Conservation (phyloP, 306 rosid genomes). For the Echinosophora koreensis region DNA sequence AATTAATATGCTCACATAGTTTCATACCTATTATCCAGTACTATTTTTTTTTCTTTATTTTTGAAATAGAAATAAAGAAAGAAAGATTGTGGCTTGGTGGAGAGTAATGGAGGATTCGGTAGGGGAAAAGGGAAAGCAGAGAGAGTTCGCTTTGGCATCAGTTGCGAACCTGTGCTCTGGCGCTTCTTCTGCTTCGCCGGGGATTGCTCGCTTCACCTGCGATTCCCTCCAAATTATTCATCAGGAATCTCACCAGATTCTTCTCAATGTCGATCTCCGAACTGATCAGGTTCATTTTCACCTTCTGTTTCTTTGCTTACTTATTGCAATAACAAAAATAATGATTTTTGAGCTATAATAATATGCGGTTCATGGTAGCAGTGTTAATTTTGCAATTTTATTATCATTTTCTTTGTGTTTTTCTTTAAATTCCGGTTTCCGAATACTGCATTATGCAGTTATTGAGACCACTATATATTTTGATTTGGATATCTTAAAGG, state of each 20-base stretch:
- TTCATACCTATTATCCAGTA: no score
- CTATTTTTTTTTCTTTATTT: no score
- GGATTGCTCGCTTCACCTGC: slow-evolving; percentile 65
- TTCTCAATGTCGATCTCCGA: slow-evolving; percentile 65
- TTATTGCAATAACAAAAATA: background rate
- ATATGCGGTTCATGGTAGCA: background rate
- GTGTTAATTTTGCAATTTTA: background rate
- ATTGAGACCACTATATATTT: slow-evolving; percentile 2
- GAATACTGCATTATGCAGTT: background rate
- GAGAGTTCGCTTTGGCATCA: slow-evolving; percentile 72
- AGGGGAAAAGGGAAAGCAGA: slow-evolving; percentile 54
- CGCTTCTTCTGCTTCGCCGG: slow-evolving; percentile 62
- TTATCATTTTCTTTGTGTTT: background rate
- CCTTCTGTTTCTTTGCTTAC: slow-evolving; percentile 8
- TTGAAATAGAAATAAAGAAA: background rate
- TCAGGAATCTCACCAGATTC: slow-evolving; percentile 53
- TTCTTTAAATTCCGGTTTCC: background rate
- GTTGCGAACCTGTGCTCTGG: slow-evolving; percentile 66
- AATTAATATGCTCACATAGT: background rate
- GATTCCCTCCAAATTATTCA: slow-evolving; percentile 62
- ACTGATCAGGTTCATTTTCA: slow-evolving; percentile 62
- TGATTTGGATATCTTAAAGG: slow-evolving; percentile 15
- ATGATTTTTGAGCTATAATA: background rate
- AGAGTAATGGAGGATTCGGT: slow-evolving; percentile 64
- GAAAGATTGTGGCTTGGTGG: background rate